phyloP scores from a whole-genome alignment of 371 early-diverging fungal species.

The Capillidium rhysosporum region DNA sequence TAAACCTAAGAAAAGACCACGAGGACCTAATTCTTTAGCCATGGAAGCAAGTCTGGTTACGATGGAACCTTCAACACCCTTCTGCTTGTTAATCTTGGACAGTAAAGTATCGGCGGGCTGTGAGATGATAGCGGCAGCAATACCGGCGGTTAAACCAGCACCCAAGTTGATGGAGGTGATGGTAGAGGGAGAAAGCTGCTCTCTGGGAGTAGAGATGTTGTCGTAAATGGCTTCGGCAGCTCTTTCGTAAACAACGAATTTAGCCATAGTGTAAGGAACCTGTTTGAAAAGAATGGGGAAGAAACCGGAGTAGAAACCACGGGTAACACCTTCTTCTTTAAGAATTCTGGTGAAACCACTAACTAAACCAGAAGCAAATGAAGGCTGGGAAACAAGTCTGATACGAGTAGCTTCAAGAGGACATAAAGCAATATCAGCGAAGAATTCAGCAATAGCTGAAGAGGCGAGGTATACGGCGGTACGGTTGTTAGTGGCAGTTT shows the following conservation, averaged over 20 bases:
- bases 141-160: conserved; percentile 81
- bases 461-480: conserved; percentile 62
- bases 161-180: conserved; percentile 57
- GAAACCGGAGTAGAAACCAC: conserved; percentile 58
- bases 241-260: conserved; percentile 78
- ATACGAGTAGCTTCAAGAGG: conserved; percentile 62
- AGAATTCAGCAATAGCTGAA: conserved; percentile 78
- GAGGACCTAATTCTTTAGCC: conserved; percentile 29
- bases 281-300: conserved; percentile 57
- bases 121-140: conserved; percentile 79
- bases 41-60: conserved; percentile 28
- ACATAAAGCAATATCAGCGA: conserved; percentile 76
- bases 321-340: conserved; percentile 42
- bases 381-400: conserved; percentile 52
- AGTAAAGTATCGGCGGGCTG: conserved; percentile 91
- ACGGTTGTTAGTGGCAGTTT: conserved; percentile 60
- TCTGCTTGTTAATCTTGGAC: conserved; percentile 66
- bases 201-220: conserved; percentile 25
- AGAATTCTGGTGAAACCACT: conserved; percentile 34
- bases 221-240: conserved; percentile 31
- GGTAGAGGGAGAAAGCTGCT: conserved; percentile 20
- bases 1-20: conserved; percentile 41
- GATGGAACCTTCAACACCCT: conserved; percentile 25
- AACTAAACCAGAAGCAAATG: conserved; percentile 40
- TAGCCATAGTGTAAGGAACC: conserved; percentile 86